These are phyloP conservation scores for Fusarium heterosporum DNA, from an alignment of 2,329 filamentous ascomycete genomes.

Conservation along the genomic window DNA sequence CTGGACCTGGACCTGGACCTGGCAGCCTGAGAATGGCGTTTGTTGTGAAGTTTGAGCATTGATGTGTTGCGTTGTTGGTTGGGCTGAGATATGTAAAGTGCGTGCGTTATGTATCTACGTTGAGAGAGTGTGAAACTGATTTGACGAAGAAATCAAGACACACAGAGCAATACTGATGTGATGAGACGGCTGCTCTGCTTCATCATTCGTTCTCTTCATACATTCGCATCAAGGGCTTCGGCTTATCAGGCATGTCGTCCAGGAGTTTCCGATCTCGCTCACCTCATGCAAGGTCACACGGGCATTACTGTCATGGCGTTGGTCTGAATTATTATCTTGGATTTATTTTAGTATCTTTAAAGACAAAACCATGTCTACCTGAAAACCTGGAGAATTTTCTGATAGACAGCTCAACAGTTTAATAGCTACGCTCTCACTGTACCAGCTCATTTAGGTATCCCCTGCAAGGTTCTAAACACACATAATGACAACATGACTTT, in stretches of 20 bases:
- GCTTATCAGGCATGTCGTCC: constrained; percentile 13
- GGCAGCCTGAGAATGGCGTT: neutral
- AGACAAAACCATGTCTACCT: neutral
- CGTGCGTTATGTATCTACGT: neutral
- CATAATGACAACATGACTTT: neutral
- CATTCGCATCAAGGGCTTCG: constrained; percentile 7
- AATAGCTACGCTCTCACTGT: neutral
- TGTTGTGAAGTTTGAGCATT: neutral
- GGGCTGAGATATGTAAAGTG: neutral
- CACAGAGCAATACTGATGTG: neutral
- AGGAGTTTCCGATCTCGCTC: constrained; percentile 30
- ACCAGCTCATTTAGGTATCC: constrained; percentile 1
- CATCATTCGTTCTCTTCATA: constrained; percentile 3
- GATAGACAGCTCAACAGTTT: constrained; percentile 2
- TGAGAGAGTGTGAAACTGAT: neutral
- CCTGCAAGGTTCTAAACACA: neutral
- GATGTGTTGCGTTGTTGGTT: neutral
- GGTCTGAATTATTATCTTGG: neutral
- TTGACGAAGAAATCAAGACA: constrained; percentile 4
- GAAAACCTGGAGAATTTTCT: neutral
- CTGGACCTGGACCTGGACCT: neutral
- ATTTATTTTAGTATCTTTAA: neutral
- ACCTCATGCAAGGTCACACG: constrained; percentile 19
- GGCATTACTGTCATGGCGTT: constrained; percentile 7
- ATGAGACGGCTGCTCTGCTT: neutral